These are phyloP conservation scores for Trichomonascaceae sp. DNA, from an alignment of 1,139 yeast species.

Conservation along the genomic window DNA sequence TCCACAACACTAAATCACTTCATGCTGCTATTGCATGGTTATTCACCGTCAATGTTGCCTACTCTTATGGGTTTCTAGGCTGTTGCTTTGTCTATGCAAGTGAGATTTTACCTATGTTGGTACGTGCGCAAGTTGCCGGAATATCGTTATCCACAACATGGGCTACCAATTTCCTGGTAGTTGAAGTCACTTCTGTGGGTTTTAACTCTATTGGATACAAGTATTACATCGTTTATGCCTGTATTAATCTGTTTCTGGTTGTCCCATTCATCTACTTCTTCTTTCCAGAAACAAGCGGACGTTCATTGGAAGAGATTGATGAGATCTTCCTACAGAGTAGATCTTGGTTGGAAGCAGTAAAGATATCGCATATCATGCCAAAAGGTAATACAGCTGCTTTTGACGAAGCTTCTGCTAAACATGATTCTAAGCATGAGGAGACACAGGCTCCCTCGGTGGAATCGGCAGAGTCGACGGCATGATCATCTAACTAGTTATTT, in stretches of 20 bases:
- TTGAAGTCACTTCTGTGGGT: conserved; percentile 39
- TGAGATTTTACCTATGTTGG: conserved; percentile 56
- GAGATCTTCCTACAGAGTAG: conserved; percentile 24
- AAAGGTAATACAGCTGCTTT: conserved; percentile 1
- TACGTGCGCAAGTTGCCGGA: conserved; percentile 54
- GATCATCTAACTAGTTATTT: not conserved
- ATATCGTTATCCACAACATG: conserved; percentile 36
- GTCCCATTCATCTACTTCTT: conserved; percentile 38
- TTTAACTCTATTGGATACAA: conserved; percentile 34
- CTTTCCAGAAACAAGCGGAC: conserved; percentile 38
- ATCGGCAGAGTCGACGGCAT: not conserved
- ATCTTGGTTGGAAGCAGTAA: conserved; percentile 6
- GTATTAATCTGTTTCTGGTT: conserved; percentile 23
- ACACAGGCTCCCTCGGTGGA: not conserved
- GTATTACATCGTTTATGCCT: conserved; percentile 35
- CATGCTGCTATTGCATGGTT: conserved; percentile 22
- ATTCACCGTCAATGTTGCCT: conserved; percentile 20
- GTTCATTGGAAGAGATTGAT: conserved; percentile 43
- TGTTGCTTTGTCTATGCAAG: conserved; percentile 41
- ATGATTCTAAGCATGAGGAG: not conserved
- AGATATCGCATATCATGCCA: conserved; percentile 1
- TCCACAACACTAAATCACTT: conserved; percentile 16
- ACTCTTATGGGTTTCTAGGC: conserved; percentile 22
- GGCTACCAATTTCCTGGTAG: conserved; percentile 41
- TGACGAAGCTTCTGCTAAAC: not conserved